Evolutionary conservation across 2,329 filamentous ascomycete genomes (phyloP).

Genomic region (Aspergillus brunneoviolaceus): DNA sequence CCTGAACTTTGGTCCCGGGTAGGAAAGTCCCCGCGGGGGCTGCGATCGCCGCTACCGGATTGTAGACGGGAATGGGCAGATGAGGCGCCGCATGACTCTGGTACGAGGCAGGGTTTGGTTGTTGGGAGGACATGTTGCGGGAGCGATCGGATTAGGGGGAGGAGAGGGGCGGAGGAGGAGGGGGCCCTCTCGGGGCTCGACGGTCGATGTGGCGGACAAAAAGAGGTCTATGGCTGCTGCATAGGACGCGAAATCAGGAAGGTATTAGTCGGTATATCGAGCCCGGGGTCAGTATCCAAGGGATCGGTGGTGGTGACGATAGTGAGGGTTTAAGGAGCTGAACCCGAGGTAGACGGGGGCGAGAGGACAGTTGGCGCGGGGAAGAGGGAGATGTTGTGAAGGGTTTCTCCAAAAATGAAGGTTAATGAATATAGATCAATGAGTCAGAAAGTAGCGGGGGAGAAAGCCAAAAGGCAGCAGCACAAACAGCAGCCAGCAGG

Average conservation of each 20-base stretch:
- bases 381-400: conserved; percentile 20
- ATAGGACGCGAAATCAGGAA: not conserved
- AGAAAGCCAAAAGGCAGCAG: not conserved
- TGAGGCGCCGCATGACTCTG: conserved; percentile 31
- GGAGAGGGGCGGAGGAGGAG: conserved; percentile 14
- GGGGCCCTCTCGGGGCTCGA: conserved; percentile 27
- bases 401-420: conserved; percentile 1
- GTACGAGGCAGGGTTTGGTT: conserved; percentile 28
- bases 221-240: conserved; percentile 24
- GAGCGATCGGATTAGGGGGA: not conserved
- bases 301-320: not conserved
- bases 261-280: not conserved
- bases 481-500: not conserved
- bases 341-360: conserved; percentile 3
- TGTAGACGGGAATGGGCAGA: conserved; percentile 33
- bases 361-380: conserved; percentile 27
- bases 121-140: conserved; percentile 33
- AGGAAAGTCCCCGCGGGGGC: conserved; percentile 79
- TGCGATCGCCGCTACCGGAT: conserved; percentile 35
- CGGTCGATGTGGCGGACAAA: conserved; percentile 2
- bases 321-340: not conserved
- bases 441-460: not conserved
- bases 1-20: conserved; percentile 93
- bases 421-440: not conserved
- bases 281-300: not conserved